Conservation (phyloP, 176 grass and related monocot species). For the Typha latifolia region DNA sequence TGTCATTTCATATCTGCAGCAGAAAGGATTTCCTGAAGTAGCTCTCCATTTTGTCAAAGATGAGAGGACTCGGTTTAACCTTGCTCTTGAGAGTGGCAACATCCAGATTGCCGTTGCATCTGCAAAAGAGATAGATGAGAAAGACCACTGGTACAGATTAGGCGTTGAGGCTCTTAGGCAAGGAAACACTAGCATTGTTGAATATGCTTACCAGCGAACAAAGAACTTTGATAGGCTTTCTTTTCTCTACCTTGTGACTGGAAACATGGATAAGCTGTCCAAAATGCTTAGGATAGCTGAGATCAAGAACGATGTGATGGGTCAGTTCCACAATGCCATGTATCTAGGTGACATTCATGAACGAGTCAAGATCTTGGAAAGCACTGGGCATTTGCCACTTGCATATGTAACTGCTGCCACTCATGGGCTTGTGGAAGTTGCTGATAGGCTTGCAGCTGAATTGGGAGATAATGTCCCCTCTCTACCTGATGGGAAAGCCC, state of each 20-base stretch:
- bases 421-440: conserved; percentile 74
- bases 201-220: conserved; percentile 82
- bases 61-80: conserved; percentile 92
- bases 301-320: conserved; percentile 79
- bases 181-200: conserved; percentile 83
- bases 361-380: conserved; percentile 83
- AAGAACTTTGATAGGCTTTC: conserved; percentile 93
- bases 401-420: conserved; percentile 81
- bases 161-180: conserved; percentile 81
- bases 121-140: conserved; percentile 90
- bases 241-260: conserved; percentile 85
- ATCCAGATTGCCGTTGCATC: conserved; percentile 96
- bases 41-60: conserved; percentile 99
- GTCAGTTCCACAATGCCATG: conserved; percentile 78
- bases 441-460: conserved; percentile 66
- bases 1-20: conserved; percentile 93
- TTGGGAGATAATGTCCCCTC: conserved; percentile 79
- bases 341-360: conserved; percentile 87
- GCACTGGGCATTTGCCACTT: conserved; percentile 81
- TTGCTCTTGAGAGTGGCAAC: conserved; percentile 89
- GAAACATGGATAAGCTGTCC: conserved; percentile 66
- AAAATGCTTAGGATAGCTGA: conserved; percentile 82
- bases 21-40: conserved; percentile 98
- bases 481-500: conserved; percentile 55
- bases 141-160: conserved; percentile 83